These are phyloP conservation scores for Chamaecyparis obtusa DNA, from an alignment of 75 land plant species.

Conservation along the genomic window DNA sequence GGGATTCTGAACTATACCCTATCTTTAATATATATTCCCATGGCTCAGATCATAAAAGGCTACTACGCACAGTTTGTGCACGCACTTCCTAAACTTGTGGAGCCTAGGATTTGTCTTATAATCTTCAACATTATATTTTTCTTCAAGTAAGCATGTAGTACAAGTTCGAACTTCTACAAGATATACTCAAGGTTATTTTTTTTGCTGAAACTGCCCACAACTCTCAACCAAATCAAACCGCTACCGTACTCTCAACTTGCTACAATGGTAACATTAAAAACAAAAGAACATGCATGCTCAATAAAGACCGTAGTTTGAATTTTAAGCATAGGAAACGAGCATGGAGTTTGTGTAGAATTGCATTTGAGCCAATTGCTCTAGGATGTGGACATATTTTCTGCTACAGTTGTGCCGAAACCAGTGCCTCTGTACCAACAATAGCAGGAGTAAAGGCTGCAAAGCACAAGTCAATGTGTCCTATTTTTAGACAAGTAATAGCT, in stretches of 20 bases:
- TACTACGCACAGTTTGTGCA: not conserved
- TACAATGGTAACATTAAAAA: no score
- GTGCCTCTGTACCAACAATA: slow-evolving; percentile 56
- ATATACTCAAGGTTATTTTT: no score
- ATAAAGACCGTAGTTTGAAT: no score
- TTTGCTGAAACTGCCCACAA: no score
- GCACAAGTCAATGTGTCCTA: slow-evolving; percentile 56
- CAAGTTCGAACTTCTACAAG: not conserved
- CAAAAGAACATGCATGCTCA: no score
- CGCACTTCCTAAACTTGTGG: not conserved
- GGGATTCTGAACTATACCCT: no score
- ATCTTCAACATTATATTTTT: not conserved
- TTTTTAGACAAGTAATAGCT: slow-evolving; percentile 78
- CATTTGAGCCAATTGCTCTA: slow-evolving; percentile 61
- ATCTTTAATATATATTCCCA: not conserved
- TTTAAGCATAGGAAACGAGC: no score
- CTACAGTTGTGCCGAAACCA: slow-evolving; percentile 65
- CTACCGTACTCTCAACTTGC: no score
- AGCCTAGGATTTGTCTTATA: not conserved
- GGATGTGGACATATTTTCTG: slow-evolving; percentile 88
- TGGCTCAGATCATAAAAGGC: not conserved
- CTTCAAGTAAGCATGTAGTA: not conserved
- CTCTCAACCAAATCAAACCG: no score
- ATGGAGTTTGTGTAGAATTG: no score
- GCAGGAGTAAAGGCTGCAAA: slow-evolving; percentile 59